Conservation (phyloP, 1,284 basidiomycete genomes). For the Ganoderma boninense region DNA sequence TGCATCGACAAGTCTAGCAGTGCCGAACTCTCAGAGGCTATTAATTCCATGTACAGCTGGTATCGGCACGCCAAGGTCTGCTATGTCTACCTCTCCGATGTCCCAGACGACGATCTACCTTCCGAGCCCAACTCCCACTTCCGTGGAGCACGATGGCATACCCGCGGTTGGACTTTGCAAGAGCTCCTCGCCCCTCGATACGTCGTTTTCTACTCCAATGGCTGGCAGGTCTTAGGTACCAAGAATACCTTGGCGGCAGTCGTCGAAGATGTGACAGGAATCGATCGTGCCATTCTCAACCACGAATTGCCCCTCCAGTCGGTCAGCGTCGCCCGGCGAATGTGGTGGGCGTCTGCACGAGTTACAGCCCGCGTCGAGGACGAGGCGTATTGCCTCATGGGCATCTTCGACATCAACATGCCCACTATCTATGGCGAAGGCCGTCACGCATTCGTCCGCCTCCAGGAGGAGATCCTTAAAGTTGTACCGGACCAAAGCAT, state of each 20-base stretch:
- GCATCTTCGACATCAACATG: conserved; percentile 15
- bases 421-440: conserved; percentile 13
- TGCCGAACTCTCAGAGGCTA: conserved; percentile 18
- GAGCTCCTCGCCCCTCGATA: conserved; percentile 17
- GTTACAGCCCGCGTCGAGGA: conserved; percentile 9
- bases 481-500: conserved; percentile 2
- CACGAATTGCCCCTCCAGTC: not conserved
- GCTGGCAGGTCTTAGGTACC: conserved; percentile 8
- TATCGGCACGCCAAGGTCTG: conserved; percentile 14
- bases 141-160: conserved; percentile 2
- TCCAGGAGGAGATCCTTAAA: conserved; percentile 12
- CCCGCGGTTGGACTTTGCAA: conserved; percentile 8
- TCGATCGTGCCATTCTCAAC: not conserved
- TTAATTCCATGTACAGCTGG: conserved; percentile 19
- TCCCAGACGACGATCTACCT: not conserved
- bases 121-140: not conserved
- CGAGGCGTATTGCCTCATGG: conserved; percentile 15
- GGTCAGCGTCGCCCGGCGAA: not conserved
- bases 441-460: conserved; percentile 4
- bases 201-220: conserved; percentile 10
- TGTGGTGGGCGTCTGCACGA: conserved; percentile 10
- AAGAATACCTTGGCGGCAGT: conserved; percentile 9
- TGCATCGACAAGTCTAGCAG: conserved; percentile 20
- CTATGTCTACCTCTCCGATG: conserved; percentile 18
- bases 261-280: not conserved